Conservation (phyloP, 2,329 filamentous ascomycete genomes). For the Tympanopsis confertula region DNA sequence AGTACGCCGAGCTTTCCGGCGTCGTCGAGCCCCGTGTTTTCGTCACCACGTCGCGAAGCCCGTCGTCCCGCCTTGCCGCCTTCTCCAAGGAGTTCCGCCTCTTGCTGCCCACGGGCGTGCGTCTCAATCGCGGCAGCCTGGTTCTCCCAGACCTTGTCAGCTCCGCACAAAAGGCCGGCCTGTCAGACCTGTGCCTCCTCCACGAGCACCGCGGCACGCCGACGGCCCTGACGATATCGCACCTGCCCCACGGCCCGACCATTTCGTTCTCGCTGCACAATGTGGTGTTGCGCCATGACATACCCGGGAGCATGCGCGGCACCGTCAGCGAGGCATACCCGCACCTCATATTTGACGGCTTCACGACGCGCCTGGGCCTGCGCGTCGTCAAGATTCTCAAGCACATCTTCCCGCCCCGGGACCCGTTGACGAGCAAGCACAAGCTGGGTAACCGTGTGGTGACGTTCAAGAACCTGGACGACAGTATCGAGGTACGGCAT, state of each 20-base stretch:
- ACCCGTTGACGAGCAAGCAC: slow-evolving; percentile 55
- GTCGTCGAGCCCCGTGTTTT: slow-evolving; percentile 80
- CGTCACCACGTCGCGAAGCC: slow-evolving; percentile 82
- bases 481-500: slow-evolving; percentile 88
- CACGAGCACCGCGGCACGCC: slow-evolving; percentile 91
- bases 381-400: slow-evolving; percentile 84
- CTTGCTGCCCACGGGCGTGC: slow-evolving; percentile 72
- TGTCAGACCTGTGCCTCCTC: slow-evolving; percentile 75
- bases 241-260: slow-evolving; percentile 80
- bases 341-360: slow-evolving; percentile 90
- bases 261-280: slow-evolving; percentile 84
- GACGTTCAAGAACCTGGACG: slow-evolving; percentile 88
- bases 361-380: slow-evolving; percentile 68
- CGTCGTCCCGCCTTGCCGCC: slow-evolving; percentile 70
- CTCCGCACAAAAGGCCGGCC: slow-evolving; percentile 67
- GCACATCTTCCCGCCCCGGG: slow-evolving; percentile 84
- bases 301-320: slow-evolving; percentile 74
- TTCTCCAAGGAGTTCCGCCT: slow-evolving; percentile 88
- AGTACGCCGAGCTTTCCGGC: slow-evolving; percentile 84
- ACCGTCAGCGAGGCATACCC: slow-evolving; percentile 89
- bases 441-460: slow-evolving; percentile 84
- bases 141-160: slow-evolving; percentile 75
- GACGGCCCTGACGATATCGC: slow-evolving; percentile 76
- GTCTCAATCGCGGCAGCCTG: slow-evolving; percentile 82
- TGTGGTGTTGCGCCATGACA: slow-evolving; percentile 83